phyloP scores from a whole-genome alignment of 331 rosid genomes.

The Erythrophleum ivorense region DNA sequence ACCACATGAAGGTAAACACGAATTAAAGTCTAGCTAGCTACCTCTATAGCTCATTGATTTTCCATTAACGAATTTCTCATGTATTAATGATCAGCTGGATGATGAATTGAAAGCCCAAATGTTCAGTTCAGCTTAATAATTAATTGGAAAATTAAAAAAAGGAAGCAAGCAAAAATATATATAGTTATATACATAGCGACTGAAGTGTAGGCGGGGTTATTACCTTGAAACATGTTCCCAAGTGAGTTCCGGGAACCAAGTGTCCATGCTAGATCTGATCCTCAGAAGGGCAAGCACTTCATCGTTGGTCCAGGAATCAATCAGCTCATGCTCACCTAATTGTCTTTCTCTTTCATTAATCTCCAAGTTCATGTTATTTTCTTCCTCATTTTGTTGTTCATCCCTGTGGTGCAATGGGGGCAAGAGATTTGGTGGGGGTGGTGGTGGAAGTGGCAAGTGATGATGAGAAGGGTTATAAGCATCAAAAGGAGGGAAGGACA shows the following conservation, averaged over 20 bases:
- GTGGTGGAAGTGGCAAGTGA: neutral
- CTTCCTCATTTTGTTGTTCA: neutral
- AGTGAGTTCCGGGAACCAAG: constrained; percentile 19
- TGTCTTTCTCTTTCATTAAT: neutral
- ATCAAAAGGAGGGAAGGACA: constrained; percentile 1
- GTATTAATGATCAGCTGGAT: neutral
- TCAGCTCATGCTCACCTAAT: neutral
- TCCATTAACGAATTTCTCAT: neutral
- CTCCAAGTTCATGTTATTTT: neutral
- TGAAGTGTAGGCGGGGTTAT: neutral
- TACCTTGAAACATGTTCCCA: constrained; percentile 27
- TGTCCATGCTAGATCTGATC: constrained; percentile 20
- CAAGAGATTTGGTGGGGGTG: neutral
- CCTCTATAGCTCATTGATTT: neutral
- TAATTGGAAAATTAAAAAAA: neutral
- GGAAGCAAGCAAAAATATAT: neutral
- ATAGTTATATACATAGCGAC: too few relatives aligned
- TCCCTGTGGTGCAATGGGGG: neutral
- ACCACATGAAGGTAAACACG: neutral
- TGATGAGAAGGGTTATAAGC: neutral
- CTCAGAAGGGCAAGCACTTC: constrained; percentile 12
- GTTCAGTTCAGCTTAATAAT: neutral
- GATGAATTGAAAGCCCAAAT: neutral
- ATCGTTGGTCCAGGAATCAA: constrained; percentile 10
- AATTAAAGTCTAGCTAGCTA: neutral